These are phyloP conservation scores for Hypoxylon sp. DNA, from an alignment of 2,329 filamentous ascomycete species.

Conservation along the genomic window DNA sequence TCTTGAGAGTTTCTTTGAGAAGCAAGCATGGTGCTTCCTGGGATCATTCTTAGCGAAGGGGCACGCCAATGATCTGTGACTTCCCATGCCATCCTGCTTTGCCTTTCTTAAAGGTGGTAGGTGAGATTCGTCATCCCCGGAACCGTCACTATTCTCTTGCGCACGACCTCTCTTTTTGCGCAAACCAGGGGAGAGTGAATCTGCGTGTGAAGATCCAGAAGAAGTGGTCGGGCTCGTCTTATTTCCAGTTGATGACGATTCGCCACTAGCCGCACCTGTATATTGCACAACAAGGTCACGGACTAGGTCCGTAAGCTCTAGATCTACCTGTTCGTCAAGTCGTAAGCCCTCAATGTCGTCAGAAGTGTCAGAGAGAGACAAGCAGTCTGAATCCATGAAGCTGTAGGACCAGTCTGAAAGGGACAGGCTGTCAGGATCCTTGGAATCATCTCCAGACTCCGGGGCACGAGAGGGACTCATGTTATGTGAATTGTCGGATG, in stretches of 20 bases:
- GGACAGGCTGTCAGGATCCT: no score
- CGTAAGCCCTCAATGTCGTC: no score
- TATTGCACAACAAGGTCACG: not conserved
- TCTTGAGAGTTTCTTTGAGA: conserved; percentile 25
- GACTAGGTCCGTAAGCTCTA: not conserved
- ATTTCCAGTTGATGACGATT: not conserved
- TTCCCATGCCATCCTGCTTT: not conserved
- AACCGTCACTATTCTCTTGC: conserved; percentile 2
- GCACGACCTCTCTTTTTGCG: conserved; percentile 7
- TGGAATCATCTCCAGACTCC: no score
- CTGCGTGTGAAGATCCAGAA: not conserved
- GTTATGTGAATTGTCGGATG: no score
- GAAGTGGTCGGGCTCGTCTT: not conserved
- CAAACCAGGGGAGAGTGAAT: no score
- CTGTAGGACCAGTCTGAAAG: no score
- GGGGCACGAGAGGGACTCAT: no score
- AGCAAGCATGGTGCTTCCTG: conserved; percentile 31
- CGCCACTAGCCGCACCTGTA: not conserved
- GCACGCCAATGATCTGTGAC: conserved; percentile 35
- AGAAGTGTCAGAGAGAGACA: not conserved
- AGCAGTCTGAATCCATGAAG: conserved; percentile 2
- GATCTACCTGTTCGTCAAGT: no score
- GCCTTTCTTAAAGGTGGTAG: conserved; percentile 1
- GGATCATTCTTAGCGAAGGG: conserved; percentile 46
- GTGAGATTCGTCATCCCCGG: conserved; percentile 2